Evolutionary conservation across 202 grass and related monocot genomes (phyloP).

Genomic region (Miscanthus sacchariflorus): DNA sequence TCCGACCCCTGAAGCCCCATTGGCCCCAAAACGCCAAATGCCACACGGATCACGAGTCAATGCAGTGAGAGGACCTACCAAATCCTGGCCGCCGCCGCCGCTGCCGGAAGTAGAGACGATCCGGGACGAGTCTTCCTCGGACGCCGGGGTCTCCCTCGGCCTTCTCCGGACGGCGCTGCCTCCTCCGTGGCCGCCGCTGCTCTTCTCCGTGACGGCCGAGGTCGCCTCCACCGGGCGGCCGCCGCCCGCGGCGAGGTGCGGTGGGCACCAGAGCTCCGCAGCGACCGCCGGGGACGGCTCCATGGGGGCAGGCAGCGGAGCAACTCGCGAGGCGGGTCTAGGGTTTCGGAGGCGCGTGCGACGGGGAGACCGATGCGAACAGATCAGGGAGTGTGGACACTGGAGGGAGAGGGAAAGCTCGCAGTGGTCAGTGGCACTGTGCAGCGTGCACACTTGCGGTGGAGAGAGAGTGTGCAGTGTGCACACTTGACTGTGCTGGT

Average conservation of each 20-base stretch:
- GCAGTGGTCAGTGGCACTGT: constrained; percentile 20
- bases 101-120: constrained; percentile 79
- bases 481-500: no score
- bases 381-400: constrained; percentile 59
- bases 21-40: not conserved
- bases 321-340: constrained; percentile 31
- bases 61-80: constrained; percentile 54
- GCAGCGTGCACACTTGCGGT: constrained; percentile 39
- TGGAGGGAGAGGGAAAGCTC: constrained; percentile 44
- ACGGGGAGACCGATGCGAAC: not conserved
- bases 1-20: not conserved
- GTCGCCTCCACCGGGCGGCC: constrained; percentile 58
- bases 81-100: constrained; percentile 47
- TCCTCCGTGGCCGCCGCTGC: constrained; percentile 55
- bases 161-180: constrained; percentile 44
- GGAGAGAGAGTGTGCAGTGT: not conserved
- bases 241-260: constrained; percentile 37
- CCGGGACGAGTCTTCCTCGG: constrained; percentile 89
- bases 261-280: constrained; percentile 77
- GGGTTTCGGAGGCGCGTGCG: constrained; percentile 42
- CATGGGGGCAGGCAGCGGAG: constrained; percentile 27
- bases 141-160: constrained; percentile 48
- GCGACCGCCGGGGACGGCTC: constrained; percentile 53
- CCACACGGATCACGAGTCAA: constrained; percentile 31
- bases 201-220: constrained; percentile 76